Evolutionary conservation across 2,329 filamentous ascomycete genomes (phyloP).

Genomic region (Ascochyta rabiei): DNA sequence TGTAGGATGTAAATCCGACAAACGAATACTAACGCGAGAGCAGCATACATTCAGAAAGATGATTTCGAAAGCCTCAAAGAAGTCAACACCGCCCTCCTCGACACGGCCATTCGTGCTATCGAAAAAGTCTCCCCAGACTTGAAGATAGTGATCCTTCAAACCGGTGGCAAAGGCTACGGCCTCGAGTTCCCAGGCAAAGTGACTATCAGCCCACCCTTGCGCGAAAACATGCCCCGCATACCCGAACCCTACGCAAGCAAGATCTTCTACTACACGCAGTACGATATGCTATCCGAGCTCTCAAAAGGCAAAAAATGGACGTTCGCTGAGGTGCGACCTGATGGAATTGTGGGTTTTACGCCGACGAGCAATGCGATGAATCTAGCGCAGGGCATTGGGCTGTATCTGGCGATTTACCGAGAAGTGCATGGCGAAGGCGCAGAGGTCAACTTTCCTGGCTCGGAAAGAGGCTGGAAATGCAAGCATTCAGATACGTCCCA

Average conservation of each 20-base stretch:
- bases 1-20: no score
- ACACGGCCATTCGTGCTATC: neutral
- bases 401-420: constrained; percentile 47
- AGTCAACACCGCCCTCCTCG: neutral
- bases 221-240: constrained; percentile 10
- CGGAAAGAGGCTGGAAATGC: constrained; percentile 44
- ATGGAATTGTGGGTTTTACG: constrained; percentile 52
- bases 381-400: constrained; percentile 43
- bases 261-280: constrained; percentile 52
- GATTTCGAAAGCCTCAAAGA: neutral
- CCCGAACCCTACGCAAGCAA: constrained; percentile 40
- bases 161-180: constrained; percentile 5
- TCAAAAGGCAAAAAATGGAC: constrained; percentile 47
- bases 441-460: constrained; percentile 49
- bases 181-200: constrained; percentile 2
- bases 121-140: neutral
- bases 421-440: constrained; percentile 48
- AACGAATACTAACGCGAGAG: neutral
- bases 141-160: neutral
- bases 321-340: constrained; percentile 50
- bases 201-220: neutral
- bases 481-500: constrained; percentile 46
- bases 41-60: neutral
- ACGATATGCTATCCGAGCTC: constrained; percentile 47
- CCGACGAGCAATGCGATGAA: constrained; percentile 51